Evolutionary conservation across 1,284 basidiomycete species (phyloP), one percentile per base, ranked within the genome.

Genomic region (Chalciporus piperatoides): DNA sequence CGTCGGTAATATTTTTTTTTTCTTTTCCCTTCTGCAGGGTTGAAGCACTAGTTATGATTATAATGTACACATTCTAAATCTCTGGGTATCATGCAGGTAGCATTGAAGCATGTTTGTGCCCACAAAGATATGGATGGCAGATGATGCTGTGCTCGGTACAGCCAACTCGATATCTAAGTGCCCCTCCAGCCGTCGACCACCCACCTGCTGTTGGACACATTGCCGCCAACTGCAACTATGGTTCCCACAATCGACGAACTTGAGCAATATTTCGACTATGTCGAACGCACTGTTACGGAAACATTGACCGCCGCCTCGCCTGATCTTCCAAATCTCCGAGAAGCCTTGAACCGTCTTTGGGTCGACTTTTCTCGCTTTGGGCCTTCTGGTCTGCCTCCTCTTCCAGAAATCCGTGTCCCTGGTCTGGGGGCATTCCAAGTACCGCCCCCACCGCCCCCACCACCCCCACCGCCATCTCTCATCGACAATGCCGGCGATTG

Each of bases 311-410:
- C 77, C 25, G 80, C 78, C 8, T 75, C 80, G 2, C 74, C 79
- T 27, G 80, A 81, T 58, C 67, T 88, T 45, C 80, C 81, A 27
- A 79, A 74, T 56, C 70, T 90, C 45, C 77, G 79, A 46, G 81
- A 86, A 53, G 77, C 79, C 17, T 67, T 84, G n/a, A 76, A 82
- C 56, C 77, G 82, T 37, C 73, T 90, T 48, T 90, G 85, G 84
- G 69, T 80, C 23, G 88, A 91, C 61, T 80, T 91, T 56, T 77
- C 84, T 43, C 81, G 88, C 44, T 90, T 86, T 65, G 86, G 88
- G 23, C 88, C 86, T 17, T 74, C 77, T 49, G 73, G 69, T 25
- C 56, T 86, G 45, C 77, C 83, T n/a, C 69, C 77, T 44, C 73
- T 90, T 49, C 80, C 82, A 28, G 77, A 83, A 23, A 74, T 86